Conservation (phyloP, 2,329 filamentous ascomycete species). For the Hortaea werneckii region DNA sequence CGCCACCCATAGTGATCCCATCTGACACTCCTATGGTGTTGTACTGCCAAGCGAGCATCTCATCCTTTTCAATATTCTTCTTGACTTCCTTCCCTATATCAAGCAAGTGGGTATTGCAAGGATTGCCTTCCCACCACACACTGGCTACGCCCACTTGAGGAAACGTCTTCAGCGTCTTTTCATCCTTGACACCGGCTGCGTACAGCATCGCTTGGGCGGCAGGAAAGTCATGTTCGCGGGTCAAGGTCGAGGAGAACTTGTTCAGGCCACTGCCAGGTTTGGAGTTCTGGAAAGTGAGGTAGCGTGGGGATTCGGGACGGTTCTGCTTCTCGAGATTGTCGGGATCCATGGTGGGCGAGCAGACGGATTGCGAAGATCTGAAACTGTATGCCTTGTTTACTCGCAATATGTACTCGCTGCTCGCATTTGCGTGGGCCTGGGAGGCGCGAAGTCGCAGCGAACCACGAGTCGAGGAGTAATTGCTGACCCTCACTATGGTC, state of each 20-base stretch:
- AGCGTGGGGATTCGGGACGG: constrained; percentile 37
- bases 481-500: background rate
- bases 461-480: background rate
- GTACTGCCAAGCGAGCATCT: constrained; percentile 91
- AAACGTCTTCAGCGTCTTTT: constrained; percentile 76
- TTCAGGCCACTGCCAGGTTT: constrained; percentile 57
- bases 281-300: constrained; percentile 49
- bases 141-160: constrained; percentile 86
- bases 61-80: constrained; percentile 64
- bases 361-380: background rate
- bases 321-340: constrained; percentile 27
- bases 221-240: constrained; percentile 78
- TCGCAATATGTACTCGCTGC: no score
- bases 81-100: constrained; percentile 85
- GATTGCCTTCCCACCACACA: constrained; percentile 87
- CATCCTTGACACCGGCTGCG: constrained; percentile 75
- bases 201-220: constrained; percentile 95
- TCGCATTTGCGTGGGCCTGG: no score
- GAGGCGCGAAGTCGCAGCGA: background rate
- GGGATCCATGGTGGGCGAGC: constrained; percentile 23
- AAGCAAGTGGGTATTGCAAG: constrained; percentile 71
- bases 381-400: no score
- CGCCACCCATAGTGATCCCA: constrained; percentile 89
- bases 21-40: constrained; percentile 82
- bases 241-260: constrained; percentile 74